Conservation (phyloP, 768 basidiomycete genomes). For the Tylopilus felleus region DNA sequence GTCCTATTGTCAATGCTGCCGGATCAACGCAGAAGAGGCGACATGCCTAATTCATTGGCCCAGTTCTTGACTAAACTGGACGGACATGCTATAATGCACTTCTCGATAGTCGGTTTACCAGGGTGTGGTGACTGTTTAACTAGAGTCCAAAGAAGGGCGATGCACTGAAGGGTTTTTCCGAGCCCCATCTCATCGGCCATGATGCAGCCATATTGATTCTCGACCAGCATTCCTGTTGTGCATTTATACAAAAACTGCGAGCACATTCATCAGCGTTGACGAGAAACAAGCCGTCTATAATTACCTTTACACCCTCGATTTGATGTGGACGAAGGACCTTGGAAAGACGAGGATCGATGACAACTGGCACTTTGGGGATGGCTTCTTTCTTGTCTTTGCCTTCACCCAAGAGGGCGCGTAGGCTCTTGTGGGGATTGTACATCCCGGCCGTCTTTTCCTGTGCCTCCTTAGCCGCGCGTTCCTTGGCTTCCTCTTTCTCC, state of each 20-base stretch:
- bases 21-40: background rate
- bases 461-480: conserved; percentile 59
- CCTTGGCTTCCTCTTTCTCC: conserved; percentile 69
- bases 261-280: conserved; percentile 1
- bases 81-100: conserved; percentile 96
- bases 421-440: conserved; percentile 90
- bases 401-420: conserved; percentile 75
- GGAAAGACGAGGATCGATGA: conserved; percentile 84
- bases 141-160: conserved; percentile 91
- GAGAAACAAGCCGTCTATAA: background rate
- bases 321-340: conserved; percentile 97
- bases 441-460: conserved; percentile 66
- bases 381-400: conserved; percentile 63
- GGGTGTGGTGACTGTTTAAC: conserved; percentile 92
- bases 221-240: conserved; percentile 88
- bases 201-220: conserved; percentile 92
- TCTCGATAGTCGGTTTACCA: conserved; percentile 86
- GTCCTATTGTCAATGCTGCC: background rate
- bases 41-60: conserved; percentile 90
- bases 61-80: conserved; percentile 97
- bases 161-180: conserved; percentile 95
- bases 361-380: conserved; percentile 84
- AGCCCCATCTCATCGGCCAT: conserved; percentile 99
- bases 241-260: conserved; percentile 90
- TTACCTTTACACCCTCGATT: conserved; percentile 95